These are phyloP conservation scores for Casaregolazyma suthepensis DNA, from an alignment of 1,139 yeast species.

Conservation along the genomic window DNA sequence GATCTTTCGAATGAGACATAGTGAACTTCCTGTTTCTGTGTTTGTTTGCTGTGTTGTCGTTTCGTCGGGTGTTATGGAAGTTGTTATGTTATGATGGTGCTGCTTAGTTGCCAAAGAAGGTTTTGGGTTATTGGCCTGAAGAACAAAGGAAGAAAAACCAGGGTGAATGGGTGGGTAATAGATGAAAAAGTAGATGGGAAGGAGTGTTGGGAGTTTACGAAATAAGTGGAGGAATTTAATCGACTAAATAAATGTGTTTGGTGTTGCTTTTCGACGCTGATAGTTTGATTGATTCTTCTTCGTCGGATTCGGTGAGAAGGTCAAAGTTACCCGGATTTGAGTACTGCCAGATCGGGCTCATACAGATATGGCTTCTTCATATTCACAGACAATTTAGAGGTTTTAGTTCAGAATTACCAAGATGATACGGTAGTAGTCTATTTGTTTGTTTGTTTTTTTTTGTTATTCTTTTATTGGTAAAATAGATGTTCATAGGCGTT, in stretches of 20 bases:
- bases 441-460: too few relatives aligned
- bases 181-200: not conserved
- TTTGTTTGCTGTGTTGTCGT: not conserved
- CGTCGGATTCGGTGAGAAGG: not conserved
- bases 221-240: too few relatives aligned
- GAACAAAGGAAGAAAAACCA: not conserved
- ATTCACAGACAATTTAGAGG: too few relatives aligned
- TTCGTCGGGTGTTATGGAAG: not conserved
- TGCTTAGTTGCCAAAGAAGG: not conserved
- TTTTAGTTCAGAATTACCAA: too few relatives aligned
- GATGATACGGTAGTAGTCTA: too few relatives aligned
- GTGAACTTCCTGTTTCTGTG: not conserved
- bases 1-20: not conserved
- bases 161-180: not conserved
- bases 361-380: too few relatives aligned
- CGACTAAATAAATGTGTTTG: not conserved
- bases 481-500: too few relatives aligned
- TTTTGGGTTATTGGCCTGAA: not conserved
- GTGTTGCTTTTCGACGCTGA: not conserved
- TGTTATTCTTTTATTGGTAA: too few relatives aligned
- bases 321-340: not conserved
- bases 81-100: not conserved
- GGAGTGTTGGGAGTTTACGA: not conserved
- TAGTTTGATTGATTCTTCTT: not conserved
- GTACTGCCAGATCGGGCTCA: too few relatives aligned